Evolutionary conservation across 306 rosid genomes (phyloP).

Genomic region (Dryas octopetala): DNA sequence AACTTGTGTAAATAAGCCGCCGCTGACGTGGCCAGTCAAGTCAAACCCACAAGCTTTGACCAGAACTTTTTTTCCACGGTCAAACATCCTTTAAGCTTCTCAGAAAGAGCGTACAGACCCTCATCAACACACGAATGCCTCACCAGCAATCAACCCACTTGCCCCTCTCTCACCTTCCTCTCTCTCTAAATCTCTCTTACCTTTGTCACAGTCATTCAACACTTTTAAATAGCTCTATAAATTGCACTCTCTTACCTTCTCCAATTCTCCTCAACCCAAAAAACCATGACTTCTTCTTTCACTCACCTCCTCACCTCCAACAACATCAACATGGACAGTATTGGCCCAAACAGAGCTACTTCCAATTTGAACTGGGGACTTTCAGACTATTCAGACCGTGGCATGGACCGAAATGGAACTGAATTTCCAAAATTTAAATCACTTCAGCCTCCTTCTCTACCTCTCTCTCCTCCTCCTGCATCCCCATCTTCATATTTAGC

Average conservation of each 20-base stretch:
- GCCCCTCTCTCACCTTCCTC: not conserved
- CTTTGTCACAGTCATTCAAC: not conserved
- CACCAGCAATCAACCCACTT: not conserved
- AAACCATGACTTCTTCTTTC: slow-evolving; percentile 44
- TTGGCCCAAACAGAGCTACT: slow-evolving; percentile 15
- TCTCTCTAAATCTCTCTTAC: not conserved
- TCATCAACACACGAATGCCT: no score
- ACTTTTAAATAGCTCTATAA: slow-evolving; percentile 22
- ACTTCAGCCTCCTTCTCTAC: slow-evolving; percentile 58
- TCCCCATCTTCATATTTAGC: slow-evolving; percentile 62
- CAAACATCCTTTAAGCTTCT: slow-evolving; percentile 63
- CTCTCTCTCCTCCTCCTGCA: slow-evolving; percentile 47
- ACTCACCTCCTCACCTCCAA: slow-evolving; percentile 40
- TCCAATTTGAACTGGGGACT: slow-evolving; percentile 35
- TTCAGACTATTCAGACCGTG: slow-evolving; percentile 37
- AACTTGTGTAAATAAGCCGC: slow-evolving; percentile 17
- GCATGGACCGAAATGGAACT: slow-evolving; percentile 20
- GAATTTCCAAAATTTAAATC: slow-evolving; percentile 67
- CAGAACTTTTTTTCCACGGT: slow-evolving; percentile 60
- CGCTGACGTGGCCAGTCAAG: slow-evolving; percentile 49
- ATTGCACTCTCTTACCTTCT: not conserved
- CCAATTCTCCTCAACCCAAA: not conserved
- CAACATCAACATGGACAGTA: slow-evolving; percentile 38
- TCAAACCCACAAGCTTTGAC: slow-evolving; percentile 94
- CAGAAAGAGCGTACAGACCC: slow-evolving; percentile 41